Evolutionary conservation across 306 rosid genomes (phyloP), one percentile per base, ranked within the genome.

Genomic region (Acacia crassicarpa): DNA sequence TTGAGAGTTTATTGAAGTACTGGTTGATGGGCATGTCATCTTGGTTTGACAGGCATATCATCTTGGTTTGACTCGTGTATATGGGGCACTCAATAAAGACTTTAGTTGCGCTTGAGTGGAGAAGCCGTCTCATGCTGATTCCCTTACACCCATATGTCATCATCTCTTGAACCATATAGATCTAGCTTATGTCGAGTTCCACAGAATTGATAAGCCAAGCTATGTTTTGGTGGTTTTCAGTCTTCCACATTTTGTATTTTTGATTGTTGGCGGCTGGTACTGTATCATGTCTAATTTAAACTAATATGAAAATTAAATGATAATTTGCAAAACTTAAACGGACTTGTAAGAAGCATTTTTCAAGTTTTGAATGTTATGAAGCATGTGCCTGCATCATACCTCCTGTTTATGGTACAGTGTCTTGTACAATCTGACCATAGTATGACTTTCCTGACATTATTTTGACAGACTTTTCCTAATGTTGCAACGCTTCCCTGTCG

Each of bases 401-500:
- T 38, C 33, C 48, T 63, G 35, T 77, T 75, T 73, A 59, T 77
- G 22, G 27, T 41, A 53, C 73, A 63, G 15, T 86, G 4, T 48
- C 45, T 75, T 76, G 45, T 45, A 78, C 45, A 63, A 13, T 78
- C 73, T 30, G 54, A 56, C 32, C 59, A 77, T 67, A 27, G 35
- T n/a, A 63, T 77, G 58, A 44, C 20, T 38, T 58, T 19, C 56
- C 66, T 77, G 84, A 80, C 74, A 68, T 13, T 82, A 76, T 75
- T 70, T 67, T 90, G 89, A 82, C 86, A 95, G 99, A 84, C 92
- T 95, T 80, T 95, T 95, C 90, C 87, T 95, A 93, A 95, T 95
- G 99, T 87, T 95, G 80, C 99, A 88, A 84, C 95, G 99, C 76
- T 95, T 95, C 80, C 99, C 99, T 72, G 98, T 95, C 20, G 99